Evolutionary conservation across 129 eudicot species (phyloP), one percentile per base, ranked within the genome.

Genomic region (Deinandra increscens): DNA sequence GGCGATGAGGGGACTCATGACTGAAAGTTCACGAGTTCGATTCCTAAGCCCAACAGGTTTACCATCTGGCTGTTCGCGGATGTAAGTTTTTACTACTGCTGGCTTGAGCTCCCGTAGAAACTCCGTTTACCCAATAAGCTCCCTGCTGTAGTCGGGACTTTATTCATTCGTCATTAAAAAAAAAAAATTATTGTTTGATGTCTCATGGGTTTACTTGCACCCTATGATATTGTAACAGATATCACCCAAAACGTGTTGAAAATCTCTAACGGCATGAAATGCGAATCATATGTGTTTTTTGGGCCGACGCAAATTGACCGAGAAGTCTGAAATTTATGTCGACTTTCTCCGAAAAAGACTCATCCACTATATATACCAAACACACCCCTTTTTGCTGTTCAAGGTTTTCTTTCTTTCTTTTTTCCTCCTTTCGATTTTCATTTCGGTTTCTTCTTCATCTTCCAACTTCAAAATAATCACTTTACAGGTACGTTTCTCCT

Each of bases 351-450:
- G 22, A 50, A 63, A 64, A 10, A 64, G 14, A 51, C 65, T 2
- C 5, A 22, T 39, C 70, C 53, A 63, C 64, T 64, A 64, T 73
- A 73, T 36, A 50, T n/a, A 37, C 71, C 55, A 73, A 46, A 73
- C 71, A 64, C 39, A 9, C 69, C 60, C 49, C 22, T 72, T 2
- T 36, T 39, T 11, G 36, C 11, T 48, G 18, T 48, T 62, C 51
- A 34, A 61, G 1, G 19, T 46, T 72, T 72, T 72, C 69, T 72
- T 55, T 36, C 63, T 38, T 18, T 63, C 49, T 63, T 63, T 18
- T 72, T 45, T 33, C 26, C 26, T 19, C 53, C 9, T 20, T 63
- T 14, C n/a, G 15, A 8, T 12, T 63, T 73, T 73, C 71, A 63
- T 22, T 63, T 31, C 23, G 4, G 36, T 73, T 36, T 63, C 15